Evolutionary conservation across 2,329 filamentous ascomycete genomes (phyloP), one percentile per base, ranked within the genome.

Genomic region (Hymenoscyphus fraxineus): DNA sequence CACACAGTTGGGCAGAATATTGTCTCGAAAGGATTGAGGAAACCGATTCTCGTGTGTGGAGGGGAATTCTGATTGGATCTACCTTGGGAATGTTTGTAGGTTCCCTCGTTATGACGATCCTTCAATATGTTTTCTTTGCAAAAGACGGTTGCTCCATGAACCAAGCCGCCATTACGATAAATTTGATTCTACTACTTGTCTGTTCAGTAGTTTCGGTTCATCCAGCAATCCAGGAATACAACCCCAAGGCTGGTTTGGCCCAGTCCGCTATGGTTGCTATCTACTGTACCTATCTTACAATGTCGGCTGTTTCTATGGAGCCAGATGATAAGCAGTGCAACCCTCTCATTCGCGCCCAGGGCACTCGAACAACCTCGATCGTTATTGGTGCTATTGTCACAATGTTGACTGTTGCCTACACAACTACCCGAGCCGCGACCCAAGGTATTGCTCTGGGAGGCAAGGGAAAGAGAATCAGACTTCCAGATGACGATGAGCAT

Each of bases 261-360:
- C 95, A 99, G 76, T 93, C 93, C 54, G 94, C 95, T 67, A 97
- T 98, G 86, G 95, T 99, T 56, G 92, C 93, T 19, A 86, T 97
- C 65, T 99, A 99, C 82, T 99, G 95, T 85, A 98, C 95, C 55
- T 99, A 99, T 76, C 86, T 99, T 63, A 99, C 95, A 70, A 92
- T 99, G 88, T 97, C 93, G 2, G 95, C 95, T 32, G 95, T 99
- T 0, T 96, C 93, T 63, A 98, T 99, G 95, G 94, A 99, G 73
- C 95, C 95, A 0, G 94, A 98, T 77, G 88, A 97, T 80, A 89
- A 91, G 72, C 85, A 91, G 69, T 99, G 95, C 85, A 99, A 99
- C 78, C 95, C 95, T 9, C 83, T 99, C 39, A 83, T 97, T 66
- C 88, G 86, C 60, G 93, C 93, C 7, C 90, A 91, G 67, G 93